Evolutionary conservation across 1,284 basidiomycete genomes (phyloP).

Genomic region (Leccinum solheimii): DNA sequence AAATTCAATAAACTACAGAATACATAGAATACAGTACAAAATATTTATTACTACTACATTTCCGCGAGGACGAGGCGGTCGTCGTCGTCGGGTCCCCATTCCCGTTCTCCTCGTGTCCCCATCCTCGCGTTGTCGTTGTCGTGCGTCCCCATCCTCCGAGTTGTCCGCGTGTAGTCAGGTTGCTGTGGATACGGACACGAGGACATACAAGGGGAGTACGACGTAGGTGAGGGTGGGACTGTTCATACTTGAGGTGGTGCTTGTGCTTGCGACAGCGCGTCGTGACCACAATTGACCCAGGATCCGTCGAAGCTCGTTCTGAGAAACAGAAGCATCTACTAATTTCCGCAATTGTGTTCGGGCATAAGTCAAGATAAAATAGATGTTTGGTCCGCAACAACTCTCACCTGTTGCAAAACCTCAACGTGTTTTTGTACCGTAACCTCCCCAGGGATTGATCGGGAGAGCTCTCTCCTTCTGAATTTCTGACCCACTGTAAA

Average conservation of each 20-base stretch:
- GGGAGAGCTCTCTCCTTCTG: conserved; percentile 72
- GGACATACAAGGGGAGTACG: conserved; percentile 33
- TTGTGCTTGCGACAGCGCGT: conserved; percentile 44
- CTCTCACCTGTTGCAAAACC: conserved; percentile 71
- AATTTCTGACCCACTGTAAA: conserved; percentile 73
- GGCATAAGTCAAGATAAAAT: conserved; percentile 11
- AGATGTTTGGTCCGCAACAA: background rate
- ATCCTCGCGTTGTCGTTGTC: too few relatives aligned
- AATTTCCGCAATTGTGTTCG: conserved; percentile 65
- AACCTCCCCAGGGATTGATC: conserved; percentile 63
- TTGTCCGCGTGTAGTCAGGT: conserved; percentile 24
- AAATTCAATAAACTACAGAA: too few relatives aligned
- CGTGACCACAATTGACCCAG: conserved; percentile 69
- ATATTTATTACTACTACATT: too few relatives aligned
- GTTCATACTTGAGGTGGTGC: conserved; percentile 37
- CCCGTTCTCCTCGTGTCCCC: too few relatives aligned
- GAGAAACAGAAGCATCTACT: conserved; percentile 79
- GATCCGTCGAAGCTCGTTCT: conserved; percentile 79
- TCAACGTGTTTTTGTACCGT: conserved; percentile 63
- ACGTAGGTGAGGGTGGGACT: conserved; percentile 20
- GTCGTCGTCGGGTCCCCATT: too few relatives aligned
- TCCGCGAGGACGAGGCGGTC: too few relatives aligned
- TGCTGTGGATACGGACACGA: conserved; percentile 35
- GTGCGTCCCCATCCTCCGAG: too few relatives aligned
- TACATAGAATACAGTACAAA: too few relatives aligned